A percentile compares a stretch with the other conserved stretches of the same genome.
These are phyloP conservation scores for Pholiota molesta DNA, from an alignment of 768 basidiomycete species.

Conservation along the genomic window DNA sequence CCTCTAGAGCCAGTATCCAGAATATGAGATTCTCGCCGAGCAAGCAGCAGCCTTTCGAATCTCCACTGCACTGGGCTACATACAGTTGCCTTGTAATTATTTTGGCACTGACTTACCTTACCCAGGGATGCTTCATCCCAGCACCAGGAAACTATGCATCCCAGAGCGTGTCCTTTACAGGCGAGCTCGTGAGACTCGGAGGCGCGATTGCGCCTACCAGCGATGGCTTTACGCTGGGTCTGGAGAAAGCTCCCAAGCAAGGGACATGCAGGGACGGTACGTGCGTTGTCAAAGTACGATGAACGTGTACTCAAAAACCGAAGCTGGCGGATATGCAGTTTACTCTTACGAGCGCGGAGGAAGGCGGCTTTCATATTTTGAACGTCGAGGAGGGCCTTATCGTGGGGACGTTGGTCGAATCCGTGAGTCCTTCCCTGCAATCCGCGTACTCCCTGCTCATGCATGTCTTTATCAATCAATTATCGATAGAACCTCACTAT, in stretches of 20 bases:
- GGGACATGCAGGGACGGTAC: conserved; percentile 14
- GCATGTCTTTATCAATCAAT: background rate
- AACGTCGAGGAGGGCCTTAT: conserved; percentile 9
- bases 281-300: background rate
- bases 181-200: conserved; percentile 9
- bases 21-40: too few relatives aligned
- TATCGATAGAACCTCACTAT: conserved; percentile 1
- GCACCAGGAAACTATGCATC: conserved; percentile 13
- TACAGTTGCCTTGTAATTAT: too few relatives aligned
- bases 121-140: conserved; percentile 6
- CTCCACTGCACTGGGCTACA: too few relatives aligned
- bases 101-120: background rate
- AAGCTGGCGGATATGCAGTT: background rate
- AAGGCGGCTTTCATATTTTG: conserved; percentile 9
- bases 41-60: too few relatives aligned
- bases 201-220: background rate
- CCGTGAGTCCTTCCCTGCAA: background rate
- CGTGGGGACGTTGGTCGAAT: conserved; percentile 10
- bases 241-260: conserved; percentile 10
- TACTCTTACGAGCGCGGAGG: conserved; percentile 11
- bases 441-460: background rate
- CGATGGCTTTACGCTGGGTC: conserved; percentile 1
- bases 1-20: too few relatives aligned
- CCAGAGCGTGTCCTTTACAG: conserved; percentile 7
- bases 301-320: background rate